Evolutionary conservation across 768 basidiomycete species (phyloP), one percentile per base, ranked within the genome.

Genomic region (Tulasnella sp.): DNA sequence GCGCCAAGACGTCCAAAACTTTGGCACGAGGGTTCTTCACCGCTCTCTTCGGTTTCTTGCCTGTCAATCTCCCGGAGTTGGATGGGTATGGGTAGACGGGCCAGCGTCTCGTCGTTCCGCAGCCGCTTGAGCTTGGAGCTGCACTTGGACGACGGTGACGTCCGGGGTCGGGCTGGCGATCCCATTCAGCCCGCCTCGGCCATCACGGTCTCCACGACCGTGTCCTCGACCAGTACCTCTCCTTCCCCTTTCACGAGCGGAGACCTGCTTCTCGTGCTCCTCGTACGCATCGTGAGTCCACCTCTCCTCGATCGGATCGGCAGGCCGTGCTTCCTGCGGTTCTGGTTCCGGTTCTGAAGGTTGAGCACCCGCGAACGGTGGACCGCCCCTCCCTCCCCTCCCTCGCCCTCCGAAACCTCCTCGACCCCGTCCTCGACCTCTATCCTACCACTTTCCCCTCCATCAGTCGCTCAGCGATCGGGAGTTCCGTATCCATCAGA

Each of bases 391-490:
- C 6, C 39, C 39, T n/a, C 67, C 67, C 6, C 32, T 6, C 14
- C 67, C 67, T n/a, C 67, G 67, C 6, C 67, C 67, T 47, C n/a
- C 40, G 26, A 41, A 41, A 7, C 67, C 44, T 6, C 67, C 67
- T 9, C 67, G 67, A 11, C 39, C 39, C 14, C 88, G 80, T 5
- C 87, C 88, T 59, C 90, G 84, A 11, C 87, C 86, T 22, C 90
- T 85, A 62, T 87, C 87, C 78, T 90, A 85, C 89, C 90, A 88
- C 74, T 86, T 84, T 42, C 89, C 90, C 72, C 91, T 84, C 92
- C 93, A 94, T 92, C 92, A 94, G 0, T 87, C 87, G 80, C 91
- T 93, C 59, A 95, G 80, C 78, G 88, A 90, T 44, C 92, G n/a
- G 86, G 44, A 92, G 80, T 74, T 91, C 88, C 79, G 91, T 91